These are phyloP conservation scores for Pascua sp. DNA, from an alignment of 1,284 basidiomycete species.

Conservation along the genomic window DNA sequence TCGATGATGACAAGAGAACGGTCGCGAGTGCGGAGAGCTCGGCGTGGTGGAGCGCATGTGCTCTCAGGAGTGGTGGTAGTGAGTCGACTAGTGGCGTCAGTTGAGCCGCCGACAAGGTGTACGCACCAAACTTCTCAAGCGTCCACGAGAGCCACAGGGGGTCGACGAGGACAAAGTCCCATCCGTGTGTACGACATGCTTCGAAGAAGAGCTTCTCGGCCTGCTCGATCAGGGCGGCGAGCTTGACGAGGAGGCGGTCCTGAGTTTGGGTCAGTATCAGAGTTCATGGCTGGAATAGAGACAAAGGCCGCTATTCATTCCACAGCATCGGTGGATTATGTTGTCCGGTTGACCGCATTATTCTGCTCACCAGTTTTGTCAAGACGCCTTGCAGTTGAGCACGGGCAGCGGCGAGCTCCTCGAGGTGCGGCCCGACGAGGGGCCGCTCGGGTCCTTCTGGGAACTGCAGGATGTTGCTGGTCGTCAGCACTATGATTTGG, in stretches of 20 bases:
- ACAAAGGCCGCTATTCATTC: no score
- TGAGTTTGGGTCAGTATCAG: constrained; percentile 4
- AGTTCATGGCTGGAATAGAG: no score
- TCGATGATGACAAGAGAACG: constrained; percentile 14
- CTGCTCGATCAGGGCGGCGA: constrained; percentile 35
- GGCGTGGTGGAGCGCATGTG: constrained; percentile 33
- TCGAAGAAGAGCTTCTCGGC: constrained; percentile 42
- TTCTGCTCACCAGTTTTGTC: constrained; percentile 33
- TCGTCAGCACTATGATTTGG: neutral
- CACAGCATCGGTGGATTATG: no score
- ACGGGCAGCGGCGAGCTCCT: constrained; percentile 18
- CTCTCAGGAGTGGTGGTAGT: constrained; percentile 28
- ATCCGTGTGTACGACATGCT: constrained; percentile 27
- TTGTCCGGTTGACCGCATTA: neutral
- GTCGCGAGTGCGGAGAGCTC: constrained; percentile 19
- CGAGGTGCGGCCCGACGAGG: constrained; percentile 26
- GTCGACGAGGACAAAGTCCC: constrained; percentile 33
- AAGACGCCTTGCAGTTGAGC: constrained; percentile 23
- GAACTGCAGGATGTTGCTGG: constrained; percentile 34
- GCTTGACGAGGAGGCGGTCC: constrained; percentile 37
- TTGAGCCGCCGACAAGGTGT: neutral
- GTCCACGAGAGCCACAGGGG: constrained; percentile 47
- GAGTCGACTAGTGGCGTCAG: constrained; percentile 31
- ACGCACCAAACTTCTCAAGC: constrained; percentile 39
- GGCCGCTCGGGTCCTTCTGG: constrained; percentile 35